Conservation (phyloP, 2,329 filamentous ascomycete species). For the Xylaria sp. region DNA sequence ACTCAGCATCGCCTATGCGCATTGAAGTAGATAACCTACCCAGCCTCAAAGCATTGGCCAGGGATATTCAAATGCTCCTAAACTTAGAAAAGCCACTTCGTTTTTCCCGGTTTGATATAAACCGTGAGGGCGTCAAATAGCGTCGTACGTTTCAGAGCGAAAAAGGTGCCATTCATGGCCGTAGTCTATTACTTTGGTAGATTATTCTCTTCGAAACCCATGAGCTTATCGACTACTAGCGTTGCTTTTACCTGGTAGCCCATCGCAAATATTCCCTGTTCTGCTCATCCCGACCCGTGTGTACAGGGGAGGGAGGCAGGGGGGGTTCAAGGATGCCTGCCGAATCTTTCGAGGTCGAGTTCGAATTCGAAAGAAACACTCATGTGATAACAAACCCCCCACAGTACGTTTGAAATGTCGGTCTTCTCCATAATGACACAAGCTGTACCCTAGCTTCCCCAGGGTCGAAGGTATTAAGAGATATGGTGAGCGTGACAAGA, state of each 20-base stretch:
- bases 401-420: neutral
- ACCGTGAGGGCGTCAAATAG: neutral
- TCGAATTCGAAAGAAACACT: neutral
- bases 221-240: neutral
- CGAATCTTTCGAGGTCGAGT: no score
- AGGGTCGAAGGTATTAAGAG: no score
- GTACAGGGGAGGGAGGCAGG: neutral
- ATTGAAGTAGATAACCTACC: neutral
- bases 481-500: neutral
- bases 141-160: neutral
- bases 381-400: neutral
- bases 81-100: no score
- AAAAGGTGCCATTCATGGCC: neutral
- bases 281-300: neutral
- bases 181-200: no score
- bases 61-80: neutral
- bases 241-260: neutral
- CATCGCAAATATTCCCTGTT: slow-evolving; percentile 1
- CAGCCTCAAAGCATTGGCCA: neutral
- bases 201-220: neutral
- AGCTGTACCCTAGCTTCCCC: neutral
- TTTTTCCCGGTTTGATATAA: neutral
- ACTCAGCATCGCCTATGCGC: neutral
- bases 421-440: slow-evolving; percentile 2
- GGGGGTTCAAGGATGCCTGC: neutral